Evolutionary conservation across 1,284 basidiomycete genomes (phyloP), one percentile per base, ranked within the genome.

Genomic region (Cryptococcus amylolentus): DNA sequence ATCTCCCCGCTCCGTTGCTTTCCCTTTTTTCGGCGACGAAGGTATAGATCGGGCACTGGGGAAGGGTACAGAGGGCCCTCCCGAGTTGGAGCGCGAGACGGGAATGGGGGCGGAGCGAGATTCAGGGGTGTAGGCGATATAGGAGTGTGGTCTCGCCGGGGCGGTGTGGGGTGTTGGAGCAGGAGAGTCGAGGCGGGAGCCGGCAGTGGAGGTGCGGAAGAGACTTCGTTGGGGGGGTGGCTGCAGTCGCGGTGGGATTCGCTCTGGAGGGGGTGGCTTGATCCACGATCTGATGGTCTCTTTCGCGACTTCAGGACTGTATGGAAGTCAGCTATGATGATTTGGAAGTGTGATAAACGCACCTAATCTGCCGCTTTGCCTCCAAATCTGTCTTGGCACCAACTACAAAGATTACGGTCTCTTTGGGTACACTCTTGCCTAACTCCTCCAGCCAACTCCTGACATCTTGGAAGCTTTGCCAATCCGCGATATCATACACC

Each of bases 381-480:
- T 59, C 61, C n/a, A 75, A 61, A 53, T 77, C 75, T 3, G 65
- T 61, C 66, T 77, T 77, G 26, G 72, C 68, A 5, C 74, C 76
- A 3, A 75, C 74, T n/a, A 77, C 67, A 51, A 71, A 74, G 45
- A 77, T 72, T 28, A 75, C 63, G 45, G 73, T 73, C 58, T 77
- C 76, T 55, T 70, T 70, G 14, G 71, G 68, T 6, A 72, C 70
- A 31, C 69, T 73, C 55, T 62, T 56, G 12, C 63, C 62, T 38
- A 77, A 58, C 58, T 77, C 92, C 80, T 93, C 89, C 56, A 98
- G 83, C 94, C 95, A 98, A 52, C 88, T 88, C 61, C 88, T 84
- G 61, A 97, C 85, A 75, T 96, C 94, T 59, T 91, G 84, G 79
- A 98, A 95, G 49, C 89, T 90, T 56, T 87, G 81, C 64, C 84